Percentiles rank a stretch among this genome's conserved stretches.
phyloP scores from a whole-genome alignment of 2,329 filamentous ascomycete genomes.

The Clarireedia hainanense region DNA sequence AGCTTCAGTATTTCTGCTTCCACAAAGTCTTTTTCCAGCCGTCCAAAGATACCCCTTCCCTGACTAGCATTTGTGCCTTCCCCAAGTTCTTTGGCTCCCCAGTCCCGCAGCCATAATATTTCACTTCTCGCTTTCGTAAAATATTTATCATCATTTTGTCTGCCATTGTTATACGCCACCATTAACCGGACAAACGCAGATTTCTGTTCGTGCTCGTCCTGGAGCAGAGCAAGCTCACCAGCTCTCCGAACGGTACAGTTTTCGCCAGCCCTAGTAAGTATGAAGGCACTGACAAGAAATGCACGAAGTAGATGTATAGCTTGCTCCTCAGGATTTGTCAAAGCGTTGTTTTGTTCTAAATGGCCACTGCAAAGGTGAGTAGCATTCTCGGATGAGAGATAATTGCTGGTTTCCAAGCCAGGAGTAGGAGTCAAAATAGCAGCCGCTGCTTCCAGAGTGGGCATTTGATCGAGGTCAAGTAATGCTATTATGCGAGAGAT shows the following conservation, averaged over 20 bases:
- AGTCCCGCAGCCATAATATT: conserved; percentile 66
- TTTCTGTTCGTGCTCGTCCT: conserved; percentile 57
- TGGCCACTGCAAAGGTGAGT: conserved; percentile 44
- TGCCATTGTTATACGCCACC: conserved; percentile 33
- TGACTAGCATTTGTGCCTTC: conserved; percentile 29
- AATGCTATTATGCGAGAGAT: conserved; percentile 51
- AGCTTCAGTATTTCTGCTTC: conserved; percentile 66
- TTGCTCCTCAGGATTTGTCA: conserved; percentile 53
- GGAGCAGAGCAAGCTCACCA: conserved; percentile 56
- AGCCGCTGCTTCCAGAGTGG: conserved; percentile 41
- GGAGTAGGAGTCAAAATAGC: conserved; percentile 38
- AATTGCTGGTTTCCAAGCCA: conserved; percentile 24
- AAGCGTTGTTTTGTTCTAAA: conserved; percentile 49
- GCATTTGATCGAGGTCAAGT: conserved; percentile 50
- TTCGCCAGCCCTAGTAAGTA: conserved; percentile 44
- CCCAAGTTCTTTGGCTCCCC: conserved; percentile 47
- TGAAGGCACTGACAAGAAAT: conserved; percentile 52
- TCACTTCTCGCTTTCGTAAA: conserved; percentile 56
- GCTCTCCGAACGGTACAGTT: conserved; percentile 43
- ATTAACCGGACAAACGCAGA: conserved; percentile 42
- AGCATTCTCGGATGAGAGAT: conserved; percentile 36
- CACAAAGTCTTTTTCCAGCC: conserved; percentile 50
- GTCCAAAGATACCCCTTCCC: conserved; percentile 47
- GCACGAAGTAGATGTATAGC: conserved; percentile 55
- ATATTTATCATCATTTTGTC: conserved; percentile 54